Evolutionary conservation across 2,329 filamentous ascomycete genomes (phyloP), one percentile per base, ranked within the genome.

Genomic region (Fusarium pininemorale): DNA sequence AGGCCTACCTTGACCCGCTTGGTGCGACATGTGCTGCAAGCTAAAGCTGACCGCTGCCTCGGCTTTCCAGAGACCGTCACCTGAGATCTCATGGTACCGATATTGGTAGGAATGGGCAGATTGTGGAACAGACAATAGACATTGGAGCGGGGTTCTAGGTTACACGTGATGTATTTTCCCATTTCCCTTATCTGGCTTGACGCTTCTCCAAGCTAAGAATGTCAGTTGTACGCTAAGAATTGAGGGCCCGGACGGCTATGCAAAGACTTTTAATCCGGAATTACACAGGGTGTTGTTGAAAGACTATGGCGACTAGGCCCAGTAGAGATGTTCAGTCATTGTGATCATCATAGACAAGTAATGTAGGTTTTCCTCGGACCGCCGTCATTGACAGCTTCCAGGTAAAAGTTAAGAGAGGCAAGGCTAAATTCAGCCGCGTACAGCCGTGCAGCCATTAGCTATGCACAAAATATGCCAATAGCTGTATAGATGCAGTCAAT

Each of bases 1-100:
- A 6, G 13, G 22, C 39, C 24, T n/a, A 62, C 59, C 32, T 62
- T 62, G 59, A 62, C 35, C 20, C 59, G 59, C 30, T 45, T 62
- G 1, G 30, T 56, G n/a, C 59, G 59, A 8, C 59, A 62, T 28
- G 54, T 7, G 1, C 28, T 62, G 14, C 59, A 62, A 2, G 59
- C 50, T 15, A 62, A 24, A 22, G 59, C 11, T 32, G 59, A 38
- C 2, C 59, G 24, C 24, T 62, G 30, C 14, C 59, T 32, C 12
- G 59, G 59, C 32, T 62, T 56, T 3, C 59, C 50, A 45, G 59
- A 56, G 2, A 26, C 30, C 15, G 59, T 62, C 38, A 62, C 30
- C 20, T 62, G 59, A 22, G 59, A 37, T 24, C 37, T 62, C 59
- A 62, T 62, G 11, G 42, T 45, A 18, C 24, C 0, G 42, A 9